Conservation (phyloP, 495 filamentous ascomycete genomes). For the Friedmanniomyces endolithicus region DNA sequence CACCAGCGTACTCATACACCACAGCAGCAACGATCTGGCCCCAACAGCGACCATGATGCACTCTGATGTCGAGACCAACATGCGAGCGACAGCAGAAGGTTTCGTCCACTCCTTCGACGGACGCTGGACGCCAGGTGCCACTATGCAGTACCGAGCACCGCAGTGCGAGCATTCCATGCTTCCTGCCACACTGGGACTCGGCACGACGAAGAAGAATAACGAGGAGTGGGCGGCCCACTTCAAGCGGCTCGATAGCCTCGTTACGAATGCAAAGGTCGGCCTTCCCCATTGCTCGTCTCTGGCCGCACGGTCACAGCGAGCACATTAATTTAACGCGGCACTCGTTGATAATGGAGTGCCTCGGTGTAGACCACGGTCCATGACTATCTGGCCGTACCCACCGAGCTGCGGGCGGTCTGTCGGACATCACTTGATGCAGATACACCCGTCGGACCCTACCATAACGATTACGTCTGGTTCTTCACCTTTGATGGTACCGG, state of each 20-base stretch:
- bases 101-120: constrained; percentile 45
- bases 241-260: background rate
- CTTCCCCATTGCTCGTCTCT: background rate
- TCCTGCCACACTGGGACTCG: background rate
- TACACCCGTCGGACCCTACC: background rate
- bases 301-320: too few species aligned
- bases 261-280: background rate
- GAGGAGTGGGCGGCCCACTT: background rate
- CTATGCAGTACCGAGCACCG: background rate
- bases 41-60: background rate
- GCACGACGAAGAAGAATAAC: background rate
- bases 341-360: background rate
- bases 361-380: background rate
- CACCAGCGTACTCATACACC: too few species aligned
- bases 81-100: constrained; percentile 16
- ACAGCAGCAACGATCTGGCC: too few species aligned
- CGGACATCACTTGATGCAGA: background rate
- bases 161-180: constrained; percentile 1
- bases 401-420: background rate
- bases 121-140: background rate
- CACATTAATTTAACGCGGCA: background rate
- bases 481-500: background rate
- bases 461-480: constrained; percentile 1
- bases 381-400: background rate
- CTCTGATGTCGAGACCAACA: background rate